Evolutionary conservation across 2,329 filamentous ascomycete genomes (phyloP), one percentile per base, ranked within the genome.

Genomic region (Fusarium nisikadoi): DNA sequence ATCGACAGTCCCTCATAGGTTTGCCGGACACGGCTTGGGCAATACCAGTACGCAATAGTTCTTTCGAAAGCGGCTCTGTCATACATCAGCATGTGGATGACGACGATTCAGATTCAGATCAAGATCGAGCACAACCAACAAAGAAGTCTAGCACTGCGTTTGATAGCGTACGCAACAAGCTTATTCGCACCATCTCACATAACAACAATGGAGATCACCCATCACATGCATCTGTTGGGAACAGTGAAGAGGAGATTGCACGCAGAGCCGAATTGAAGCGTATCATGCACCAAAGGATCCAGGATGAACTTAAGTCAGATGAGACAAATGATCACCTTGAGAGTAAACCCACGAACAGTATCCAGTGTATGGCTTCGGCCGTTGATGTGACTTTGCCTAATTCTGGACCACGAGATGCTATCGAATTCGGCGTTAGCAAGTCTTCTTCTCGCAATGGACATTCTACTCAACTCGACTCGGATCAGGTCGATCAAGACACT

Each of bases 251-350:
- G 68, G 86, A 88, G 70, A 75, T 88, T 46, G 85, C 87, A 56
- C 83, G 87, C 33, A 83, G 88, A 71, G 88, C 87, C 33, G 88
- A 90, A 71, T 78, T 90, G 59, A 87, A 84, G 71, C 83, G 87
- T 25, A 80, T 90, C 13, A 85, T 87, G 78, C 85, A 86, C 53
- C 86, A 85, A 71, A 84, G 87, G 68, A 90, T 90, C n/a, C 86
- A 87, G 68, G 84, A 89, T 46, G 88, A 90, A 72, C 80, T 90
- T 7, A 83, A 85, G 49, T 84, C 79, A 42, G 87, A 88, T 41
- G 79, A 82, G 39, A 75, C 78, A 14, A 80, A 82, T 50, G 81
- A 83, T 23, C 78, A 80, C 23, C 63, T 71, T 3, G 80, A 76
- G 43, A 75, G 76, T 9, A 73, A 65, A 17, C 79, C 80, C 16